Conservation (phyloP, 129 eudicot genomes). For the Artemisia tridentata region DNA sequence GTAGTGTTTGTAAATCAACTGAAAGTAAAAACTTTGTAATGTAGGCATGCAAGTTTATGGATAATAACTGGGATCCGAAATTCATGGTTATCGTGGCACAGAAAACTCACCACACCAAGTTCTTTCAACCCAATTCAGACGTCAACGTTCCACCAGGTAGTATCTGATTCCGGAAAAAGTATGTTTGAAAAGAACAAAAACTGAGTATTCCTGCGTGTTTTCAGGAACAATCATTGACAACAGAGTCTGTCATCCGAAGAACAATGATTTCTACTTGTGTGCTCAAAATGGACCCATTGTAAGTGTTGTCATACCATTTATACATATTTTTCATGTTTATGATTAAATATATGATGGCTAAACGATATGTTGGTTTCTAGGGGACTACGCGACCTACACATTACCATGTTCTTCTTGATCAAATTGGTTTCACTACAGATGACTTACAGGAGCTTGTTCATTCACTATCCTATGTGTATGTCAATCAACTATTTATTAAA, state of each 20-base stretch:
- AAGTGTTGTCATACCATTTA: background rate
- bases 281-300: conserved; percentile 78
- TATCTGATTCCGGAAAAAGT: too few species aligned
- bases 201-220: background rate
- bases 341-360: background rate
- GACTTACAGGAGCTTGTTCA: conserved; percentile 80
- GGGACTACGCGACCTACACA: conserved; percentile 85
- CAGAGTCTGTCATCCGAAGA: conserved; percentile 60
- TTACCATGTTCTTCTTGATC: conserved; percentile 73
- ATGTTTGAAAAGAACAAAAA: too few species aligned
- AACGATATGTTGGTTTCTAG: conserved; percentile 14
- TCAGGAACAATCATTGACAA: conserved; percentile 71
- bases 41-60: conserved; percentile 46
- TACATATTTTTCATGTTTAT: background rate
- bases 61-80: conserved; percentile 48
- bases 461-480: conserved; percentile 75
- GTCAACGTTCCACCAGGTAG: too few species aligned
- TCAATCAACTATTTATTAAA: too few species aligned
- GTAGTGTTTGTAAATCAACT: background rate
- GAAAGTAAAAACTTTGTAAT: background rate
- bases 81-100: conserved; percentile 66
- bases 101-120: conserved; percentile 65
- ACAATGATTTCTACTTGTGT: conserved; percentile 72
- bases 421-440: conserved; percentile 64
- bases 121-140: too few species aligned